Percentiles rank a stretch among this genome's conserved stretches.
Evolutionary conservation across 768 basidiomycete genomes (phyloP).

Genomic region (Rhodotorula diobovata): DNA sequence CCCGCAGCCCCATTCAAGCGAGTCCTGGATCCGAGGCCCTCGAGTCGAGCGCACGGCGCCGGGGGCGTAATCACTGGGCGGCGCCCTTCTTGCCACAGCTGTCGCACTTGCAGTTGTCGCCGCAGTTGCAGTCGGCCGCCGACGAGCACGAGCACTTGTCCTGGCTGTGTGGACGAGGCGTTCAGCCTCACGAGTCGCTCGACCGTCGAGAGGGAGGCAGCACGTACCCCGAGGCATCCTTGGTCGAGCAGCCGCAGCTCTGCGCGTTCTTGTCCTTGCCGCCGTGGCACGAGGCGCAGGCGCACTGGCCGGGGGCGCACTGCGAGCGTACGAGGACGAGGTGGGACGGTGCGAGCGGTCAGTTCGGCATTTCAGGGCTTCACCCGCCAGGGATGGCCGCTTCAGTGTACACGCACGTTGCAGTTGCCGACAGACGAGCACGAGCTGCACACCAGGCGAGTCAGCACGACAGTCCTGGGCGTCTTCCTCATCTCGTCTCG

Average conservation of each 20-base stretch:
- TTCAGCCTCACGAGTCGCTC: background rate
- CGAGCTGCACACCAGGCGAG: background rate
- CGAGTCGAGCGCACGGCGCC: too few species aligned
- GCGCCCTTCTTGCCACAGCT: constrained; percentile 6
- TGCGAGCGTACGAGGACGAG: background rate
- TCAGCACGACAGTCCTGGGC: too few species aligned
- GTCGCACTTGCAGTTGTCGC: constrained; percentile 13
- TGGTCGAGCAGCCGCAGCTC: constrained; percentile 1
- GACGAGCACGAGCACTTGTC: constrained; percentile 7
- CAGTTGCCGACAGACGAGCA: constrained; percentile 19
- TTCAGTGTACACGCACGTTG: constrained; percentile 4
- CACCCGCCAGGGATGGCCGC: too few species aligned
- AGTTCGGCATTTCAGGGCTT: too few species aligned
- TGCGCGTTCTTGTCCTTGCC: constrained; percentile 23
- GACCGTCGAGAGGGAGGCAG: background rate
- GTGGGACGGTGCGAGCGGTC: too few species aligned
- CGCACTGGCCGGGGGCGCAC: constrained; percentile 9
- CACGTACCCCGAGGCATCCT: constrained; percentile 1
- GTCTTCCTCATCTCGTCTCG: too few species aligned
- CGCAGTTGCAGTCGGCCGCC: constrained; percentile 17
- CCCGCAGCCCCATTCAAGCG: too few species aligned
- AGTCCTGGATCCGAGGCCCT: too few species aligned
- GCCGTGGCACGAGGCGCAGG: constrained; percentile 20
- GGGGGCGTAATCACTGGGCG: too few species aligned
- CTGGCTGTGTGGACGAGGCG: background rate